Conservation (phyloP, 345 rosid genomes). For the Theobroma cacao region DNA sequence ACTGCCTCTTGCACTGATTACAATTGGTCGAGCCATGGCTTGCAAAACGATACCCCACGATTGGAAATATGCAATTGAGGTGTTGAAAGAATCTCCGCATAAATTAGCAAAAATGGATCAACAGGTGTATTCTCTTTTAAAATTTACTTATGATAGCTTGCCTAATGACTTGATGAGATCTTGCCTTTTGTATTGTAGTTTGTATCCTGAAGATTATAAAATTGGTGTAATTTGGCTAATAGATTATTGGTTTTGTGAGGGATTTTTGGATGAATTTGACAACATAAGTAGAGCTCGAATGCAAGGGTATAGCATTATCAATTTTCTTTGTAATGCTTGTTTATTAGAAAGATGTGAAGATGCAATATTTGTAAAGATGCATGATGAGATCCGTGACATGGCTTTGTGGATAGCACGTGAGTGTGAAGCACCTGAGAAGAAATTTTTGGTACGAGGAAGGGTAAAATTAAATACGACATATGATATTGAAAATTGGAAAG, state of each 20-base stretch:
- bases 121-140: too few species aligned
- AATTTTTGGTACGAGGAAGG: conserved; percentile 14
- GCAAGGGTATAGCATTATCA: too few species aligned
- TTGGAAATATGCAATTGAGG: conserved; percentile 40
- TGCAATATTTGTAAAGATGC: conserved; percentile 21
- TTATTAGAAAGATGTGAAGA: conserved; percentile 20
- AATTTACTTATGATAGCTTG: too few species aligned
- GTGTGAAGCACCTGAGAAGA: background rate
- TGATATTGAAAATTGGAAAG: conserved; percentile 14
- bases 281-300: too few species aligned
- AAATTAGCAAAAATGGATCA: too few species aligned
- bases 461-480: conserved; percentile 10
- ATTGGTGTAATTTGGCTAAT: conserved; percentile 38
- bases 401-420: conserved; percentile 21
- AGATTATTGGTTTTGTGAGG: conserved; percentile 47
- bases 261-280: too few species aligned
- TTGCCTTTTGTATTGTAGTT: conserved; percentile 44
- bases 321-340: conserved; percentile 17
- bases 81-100: too few species aligned
- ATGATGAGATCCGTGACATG: conserved; percentile 23
- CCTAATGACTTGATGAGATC: too few species aligned
- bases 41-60: conserved; percentile 41
- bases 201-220: conserved; percentile 39
- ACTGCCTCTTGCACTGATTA: too few species aligned
- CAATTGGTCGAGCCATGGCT: too few species aligned